Conservation (phyloP, 2,329 filamentous ascomycete species). For the Cordyceps farinosa region DNA sequence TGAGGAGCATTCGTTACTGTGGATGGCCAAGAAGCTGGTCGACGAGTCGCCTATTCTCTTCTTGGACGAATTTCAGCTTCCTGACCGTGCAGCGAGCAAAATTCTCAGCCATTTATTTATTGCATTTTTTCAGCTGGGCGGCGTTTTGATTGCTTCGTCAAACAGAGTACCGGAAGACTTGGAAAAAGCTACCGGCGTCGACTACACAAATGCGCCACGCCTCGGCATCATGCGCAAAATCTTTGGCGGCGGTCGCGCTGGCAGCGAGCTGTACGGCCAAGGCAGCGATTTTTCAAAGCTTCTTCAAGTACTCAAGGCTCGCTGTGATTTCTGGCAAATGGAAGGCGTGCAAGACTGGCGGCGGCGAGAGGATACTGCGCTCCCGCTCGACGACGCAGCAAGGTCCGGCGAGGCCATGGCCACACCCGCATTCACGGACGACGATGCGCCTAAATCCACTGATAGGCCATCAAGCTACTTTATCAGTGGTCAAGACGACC, state of each 20-base stretch:
- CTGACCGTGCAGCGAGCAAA: constrained; percentile 73
- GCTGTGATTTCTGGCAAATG: constrained; percentile 84
- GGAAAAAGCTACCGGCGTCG: constrained; percentile 68
- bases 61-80: constrained; percentile 79
- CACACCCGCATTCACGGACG: not conserved
- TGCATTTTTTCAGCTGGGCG: constrained; percentile 76
- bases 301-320: constrained; percentile 68
- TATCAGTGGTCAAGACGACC: constrained; percentile 26
- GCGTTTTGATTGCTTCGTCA: constrained; percentile 74
- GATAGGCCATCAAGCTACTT: constrained; percentile 31
- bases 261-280: constrained; percentile 53
- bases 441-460: constrained; percentile 23
- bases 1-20: constrained; percentile 63
- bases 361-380: constrained; percentile 43
- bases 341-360: constrained; percentile 71
- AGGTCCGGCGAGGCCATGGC: not conserved
- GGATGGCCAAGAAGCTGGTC: constrained; percentile 72
- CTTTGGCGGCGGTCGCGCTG: constrained; percentile 38
- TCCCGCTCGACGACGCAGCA: not conserved
- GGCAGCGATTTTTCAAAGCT: constrained; percentile 74
- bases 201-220: constrained; percentile 57
- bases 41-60: constrained; percentile 74
- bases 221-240: constrained; percentile 49
- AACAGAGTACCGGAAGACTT: constrained; percentile 83
- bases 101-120: constrained; percentile 77